Base-by-base conservation (phyloP, 768 basidiomycete species). In the Lactarius quietus region DNA sequence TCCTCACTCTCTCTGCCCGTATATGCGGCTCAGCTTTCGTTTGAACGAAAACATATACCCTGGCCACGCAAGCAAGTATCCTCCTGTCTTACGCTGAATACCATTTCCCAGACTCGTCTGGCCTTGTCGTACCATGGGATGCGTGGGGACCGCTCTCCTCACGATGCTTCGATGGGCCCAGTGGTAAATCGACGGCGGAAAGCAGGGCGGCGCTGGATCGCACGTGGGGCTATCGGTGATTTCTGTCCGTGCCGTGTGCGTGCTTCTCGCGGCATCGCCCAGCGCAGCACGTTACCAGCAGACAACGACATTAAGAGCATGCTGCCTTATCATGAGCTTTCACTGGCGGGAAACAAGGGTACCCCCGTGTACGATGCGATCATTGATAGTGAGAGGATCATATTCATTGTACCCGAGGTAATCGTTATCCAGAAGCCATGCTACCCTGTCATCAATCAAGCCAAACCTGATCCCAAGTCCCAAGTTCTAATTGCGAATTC, bases 221-320 rank as follows among this genome's bases (percentile, higher is more conserved):
- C 29, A 14, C 5, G 18, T 23, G 63, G 41, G 7, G 23, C 10
- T 31, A 41, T 64, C 39, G 51, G 57, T 1, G 63, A 64, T 26
- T 64, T 64, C 39, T 59, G 57, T 58, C 39, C 31, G 23, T 17
- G 52, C 26, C 51, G 38, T 41, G 57, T 64, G 57, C 51, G 48
- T 20, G 29, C 35, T 28, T n/a, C 55, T 20, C 15, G n/a, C 29
- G 10, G 17, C 38, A n/a, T 20, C 15, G 8, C 15, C 12, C 5
- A 23, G n/a, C 56, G n/a, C 3, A 57, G 56, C 23, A 28, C 6
- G 26, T 23, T 57, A 23, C 36, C 35, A 18, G 38, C 36, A 23
- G 56, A 36, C 6, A 28, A n/a, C 38, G 52, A 41, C 18, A 15
- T 59, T n/a, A 48, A 58, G 48, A 59, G 57, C n/a, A 36, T 51